Base-by-base conservation (phyloP, 2,329 filamentous ascomycete species). In the Aspergillus persii region DNA sequence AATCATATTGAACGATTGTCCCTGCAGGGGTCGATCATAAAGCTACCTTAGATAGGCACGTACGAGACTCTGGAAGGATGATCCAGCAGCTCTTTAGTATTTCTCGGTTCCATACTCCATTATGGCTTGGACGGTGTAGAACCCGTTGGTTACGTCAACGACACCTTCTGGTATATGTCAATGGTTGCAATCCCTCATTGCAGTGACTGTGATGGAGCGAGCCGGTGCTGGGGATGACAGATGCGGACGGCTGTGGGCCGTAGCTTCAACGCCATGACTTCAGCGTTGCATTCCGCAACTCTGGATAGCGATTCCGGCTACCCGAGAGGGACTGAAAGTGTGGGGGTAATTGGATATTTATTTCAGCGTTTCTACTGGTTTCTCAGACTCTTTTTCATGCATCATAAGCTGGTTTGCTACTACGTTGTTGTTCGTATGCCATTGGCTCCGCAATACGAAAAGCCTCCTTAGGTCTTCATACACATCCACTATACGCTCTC, bases 1-100 rank as follows among this genome's bases (percentile, higher is more conserved):
- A 11, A 50, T 26, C 62, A 64, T 64, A 44, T 5, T 59, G 50
- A 49, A 4, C 36, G 36, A 6, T 41, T 15, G 7, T 41, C 36
- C 36, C 36, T n/a, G 4, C 4, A 39, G 36, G 36, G 12, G 7
- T n/a, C 12, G 5, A n/a, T 12, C 11, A 7, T 1, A 1, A n/a
- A 41, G n/a, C n/a, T 7, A n/a, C 6, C 15, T 6, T 41, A n/a
- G 12, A 15, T 12, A 15, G 36, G 15, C 15, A n/a, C 36, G n/a
- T 0, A 1, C n/a, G 36, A 7, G 1, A 3, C 4, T 23, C 18
- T 23, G 18, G 18, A 23, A 23, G 18, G 18, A 23, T 23, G 18
- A 23, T 23, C 18, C 18, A 23, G 2, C 36, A 41, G 4, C 36
- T 4, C 36, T 41, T 41, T 41, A 41, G 36, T 41, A 41, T 41